Evolutionary conservation across 805 yeast genomes (phyloP).

Genomic region (baker's yeast (Saccharomyces cerevisiae)): DNA sequence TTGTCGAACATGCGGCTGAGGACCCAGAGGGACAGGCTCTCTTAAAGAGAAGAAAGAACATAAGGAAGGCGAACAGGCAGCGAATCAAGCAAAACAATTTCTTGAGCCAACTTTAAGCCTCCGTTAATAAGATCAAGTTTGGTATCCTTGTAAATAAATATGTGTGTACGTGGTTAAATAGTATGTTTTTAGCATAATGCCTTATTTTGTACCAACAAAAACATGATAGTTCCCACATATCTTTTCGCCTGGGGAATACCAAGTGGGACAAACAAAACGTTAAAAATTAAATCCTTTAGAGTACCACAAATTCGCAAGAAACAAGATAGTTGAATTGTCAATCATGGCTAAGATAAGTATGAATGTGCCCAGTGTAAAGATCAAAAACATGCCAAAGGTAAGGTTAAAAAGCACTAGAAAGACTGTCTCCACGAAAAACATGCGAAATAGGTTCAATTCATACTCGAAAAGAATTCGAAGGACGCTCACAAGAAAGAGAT

Average conservation of each 20-base stretch:
- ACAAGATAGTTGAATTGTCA: neutral
- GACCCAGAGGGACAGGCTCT: conserved; percentile 43
- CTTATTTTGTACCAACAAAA: neutral
- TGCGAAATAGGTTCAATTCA: neutral
- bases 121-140: neutral
- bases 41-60: conserved; percentile 61
- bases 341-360: neutral
- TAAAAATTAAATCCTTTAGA: neutral
- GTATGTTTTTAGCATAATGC: neutral
- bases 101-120: conserved; percentile 19
- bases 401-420: neutral
- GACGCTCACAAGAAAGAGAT: neutral
- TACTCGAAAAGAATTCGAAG: neutral
- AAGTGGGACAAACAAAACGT: neutral
- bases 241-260: neutral
- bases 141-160: neutral
- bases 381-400: neutral
- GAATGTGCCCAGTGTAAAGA: neutral
- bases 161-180: neutral
- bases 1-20: neutral
- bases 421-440: neutral
- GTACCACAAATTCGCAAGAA: no score
- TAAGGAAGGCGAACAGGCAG: conserved; percentile 59
- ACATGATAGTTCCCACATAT: neutral
- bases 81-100: conserved; percentile 75